Evolutionary conservation across 148 eudicot species (phyloP), one percentile per base, ranked within the genome.

Genomic region (Amaranthus hypochondriacus): DNA sequence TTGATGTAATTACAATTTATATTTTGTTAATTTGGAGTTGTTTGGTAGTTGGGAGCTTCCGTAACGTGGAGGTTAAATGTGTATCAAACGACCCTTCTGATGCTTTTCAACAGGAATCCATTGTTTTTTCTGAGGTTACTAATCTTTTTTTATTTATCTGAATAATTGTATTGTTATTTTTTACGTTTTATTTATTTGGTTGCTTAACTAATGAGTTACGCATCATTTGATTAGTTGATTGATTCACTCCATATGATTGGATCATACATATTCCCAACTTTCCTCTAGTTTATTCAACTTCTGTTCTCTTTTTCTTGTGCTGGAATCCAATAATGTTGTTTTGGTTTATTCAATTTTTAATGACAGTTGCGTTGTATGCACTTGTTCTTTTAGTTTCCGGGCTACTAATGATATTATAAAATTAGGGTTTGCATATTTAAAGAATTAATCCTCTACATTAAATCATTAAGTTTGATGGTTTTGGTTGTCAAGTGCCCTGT

Each of bases 1-100:
- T 58, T 75, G 5, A 57, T 75, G 39, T 11, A 55, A 50, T n/a
- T 69, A 6, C 9, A 8, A 6, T 50, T 77, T 55, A 55, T 7
- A n/a, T 18, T 44, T 62, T 71, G 42, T 75, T 50, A 58, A 64
- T 13, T 70, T 15, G 73, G 54, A 15, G 56, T 53, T 70, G 72
- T 71, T 76, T 60, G 79, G 56, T 73, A 80, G 82, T 55, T 69
- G 74, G 70, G 76, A 54, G 73, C 9, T 65, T 57, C 5, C 61
- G 73, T 74, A 69, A 62, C 42, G 61, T 77, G 78, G 73, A 56
- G 69, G 80, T 66, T 77, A 70, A 65, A 63, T 77, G 81, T 39
- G 59, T 44, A 4, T 6, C 72, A 6, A 43, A 65, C 48, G n/a
- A 69, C 47, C 61, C 72, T 48, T 51, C 53, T 50, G 75, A 71